Evolutionary conservation across 441 rosid genomes (phyloP).

Genomic region (Jatropha multifida): DNA sequence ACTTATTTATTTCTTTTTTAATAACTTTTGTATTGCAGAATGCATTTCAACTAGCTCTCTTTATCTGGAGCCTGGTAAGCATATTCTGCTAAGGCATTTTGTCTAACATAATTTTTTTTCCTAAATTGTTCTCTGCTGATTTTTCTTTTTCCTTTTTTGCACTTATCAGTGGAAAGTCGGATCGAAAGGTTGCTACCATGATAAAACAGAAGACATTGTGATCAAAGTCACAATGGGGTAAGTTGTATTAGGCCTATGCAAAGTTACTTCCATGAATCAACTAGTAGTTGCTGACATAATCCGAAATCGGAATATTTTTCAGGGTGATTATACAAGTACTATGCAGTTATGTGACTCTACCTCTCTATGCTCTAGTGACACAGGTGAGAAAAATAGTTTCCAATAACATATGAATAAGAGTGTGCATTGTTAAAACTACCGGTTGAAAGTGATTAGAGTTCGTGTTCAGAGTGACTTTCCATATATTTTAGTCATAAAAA

Average conservation of each 20-base stretch:
- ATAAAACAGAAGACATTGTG: slow-evolving; percentile 44
- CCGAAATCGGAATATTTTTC: slow-evolving; percentile 22
- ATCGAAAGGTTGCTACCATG: slow-evolving; percentile 61
- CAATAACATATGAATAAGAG: not conserved
- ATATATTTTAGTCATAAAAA: too few species aligned
- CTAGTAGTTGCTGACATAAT: slow-evolving; percentile 10
- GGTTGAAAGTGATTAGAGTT: too few species aligned
- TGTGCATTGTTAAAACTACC: too few species aligned
- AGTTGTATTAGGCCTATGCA: slow-evolving; percentile 23
- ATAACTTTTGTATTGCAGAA: slow-evolving; percentile 41
- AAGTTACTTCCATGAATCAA: not conserved
- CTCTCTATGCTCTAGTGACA: slow-evolving; percentile 90
- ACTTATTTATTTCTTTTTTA: not conserved
- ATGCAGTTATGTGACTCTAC: slow-evolving; percentile 94
- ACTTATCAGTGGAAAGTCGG: slow-evolving; percentile 56
- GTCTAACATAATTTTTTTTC: not conserved
- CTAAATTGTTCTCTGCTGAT: not conserved
- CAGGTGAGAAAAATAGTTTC: slow-evolving; percentile 46
- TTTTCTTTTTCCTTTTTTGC: not conserved
- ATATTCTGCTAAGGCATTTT: not conserved
- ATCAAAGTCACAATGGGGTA: slow-evolving; percentile 85
- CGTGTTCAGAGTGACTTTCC: too few species aligned
- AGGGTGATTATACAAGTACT: slow-evolving; percentile 77
- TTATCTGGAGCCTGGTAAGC: slow-evolving; percentile 70
- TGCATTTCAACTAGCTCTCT: slow-evolving; percentile 88